A percentile compares a stretch with the other conserved stretches of the same genome.
Evolutionary conservation across 352 stramenopile species (phyloP).

Genomic region (Phytophthora colocasiae): DNA sequence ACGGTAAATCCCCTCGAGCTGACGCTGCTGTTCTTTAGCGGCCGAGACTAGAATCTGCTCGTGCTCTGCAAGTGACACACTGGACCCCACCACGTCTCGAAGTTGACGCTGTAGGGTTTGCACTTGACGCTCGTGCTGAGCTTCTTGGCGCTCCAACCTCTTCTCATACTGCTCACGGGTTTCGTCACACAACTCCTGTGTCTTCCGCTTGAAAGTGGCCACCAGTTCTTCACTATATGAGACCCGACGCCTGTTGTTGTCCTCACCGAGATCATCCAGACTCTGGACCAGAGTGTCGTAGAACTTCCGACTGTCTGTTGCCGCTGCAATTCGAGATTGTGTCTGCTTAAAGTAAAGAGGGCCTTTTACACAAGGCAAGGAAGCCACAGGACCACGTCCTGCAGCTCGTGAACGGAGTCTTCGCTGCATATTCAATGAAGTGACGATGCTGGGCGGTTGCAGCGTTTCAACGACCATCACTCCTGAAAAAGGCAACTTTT

Average conservation of each 20-base stretch:
- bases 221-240: conserved; percentile 27
- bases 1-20: conserved; percentile 38
- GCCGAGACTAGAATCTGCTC: conserved; percentile 45
- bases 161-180: conserved; percentile 64
- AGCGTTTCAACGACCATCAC: conserved; percentile 20
- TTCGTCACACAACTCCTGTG: conserved; percentile 59
- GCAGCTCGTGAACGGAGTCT: background rate
- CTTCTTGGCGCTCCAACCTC: conserved; percentile 51
- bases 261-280: background rate
- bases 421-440: conserved; percentile 13
- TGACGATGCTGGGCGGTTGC: conserved; percentile 17
- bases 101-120: conserved; percentile 48
- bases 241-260: background rate
- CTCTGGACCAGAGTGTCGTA: background rate
- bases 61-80: conserved; percentile 63
- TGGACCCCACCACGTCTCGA: conserved; percentile 51
- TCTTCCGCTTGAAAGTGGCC: conserved; percentile 48
- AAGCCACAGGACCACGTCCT: background rate
- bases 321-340: conserved; percentile 6
- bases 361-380: background rate
- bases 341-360: background rate
- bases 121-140: conserved; percentile 51
- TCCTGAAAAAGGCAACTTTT: conserved; percentile 27
- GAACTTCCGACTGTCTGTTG: conserved; percentile 2
- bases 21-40: conserved; percentile 25